Evolutionary conservation across 192 early-diverging fungal genomes (phyloP), one percentile per base, ranked within the genome.

Genomic region (Rhizophagus clarus): DNA sequence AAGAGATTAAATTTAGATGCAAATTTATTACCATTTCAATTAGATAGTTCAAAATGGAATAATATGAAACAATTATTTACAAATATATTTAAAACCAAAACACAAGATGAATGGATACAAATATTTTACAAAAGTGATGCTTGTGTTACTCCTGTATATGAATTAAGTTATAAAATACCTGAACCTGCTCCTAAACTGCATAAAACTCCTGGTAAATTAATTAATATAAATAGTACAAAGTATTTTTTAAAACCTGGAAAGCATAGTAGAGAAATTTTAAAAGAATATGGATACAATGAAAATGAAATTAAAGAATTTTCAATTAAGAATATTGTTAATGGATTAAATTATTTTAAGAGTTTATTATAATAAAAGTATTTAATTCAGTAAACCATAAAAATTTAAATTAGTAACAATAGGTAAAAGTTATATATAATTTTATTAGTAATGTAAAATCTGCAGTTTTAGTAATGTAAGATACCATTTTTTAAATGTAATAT

Each of bases 91-190:
- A 60, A 63, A n/a, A 61, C 76, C 14, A 92, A 91, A 82, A 92
- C 91, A 1, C 90, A 88, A 61, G 84, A 77, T 0, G 91, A 93
- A 82, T 93, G 92, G 92, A 82, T 79, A 5, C 68, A 77, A 28
- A 82, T 93, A 26, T 92, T 91, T 84, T 81, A 88, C 42, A 80
- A 82, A 12, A 89, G 85, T 7, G 92, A 93, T 82, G 91, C 92
- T 0, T 93, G 92, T 79, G 87, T 88, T 12, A 90, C 90, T 20
- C 92, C 92, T n/a, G 85, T 93, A 7, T 67, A 92, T 67, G 87
- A 87, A 22, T 76, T 80, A 26, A 64, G 9, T 64, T 4, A 28
- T 8, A 28, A 56, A 56, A 4, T 56, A 56, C 51, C 51, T 5
- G 51, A 56, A 22, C 51, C 51, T 56, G 15, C 26, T 9, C 62